phyloP scores from a whole-genome alignment of 2,329 filamentous ascomycete species.

The Trichoderma pleuroti region DNA sequence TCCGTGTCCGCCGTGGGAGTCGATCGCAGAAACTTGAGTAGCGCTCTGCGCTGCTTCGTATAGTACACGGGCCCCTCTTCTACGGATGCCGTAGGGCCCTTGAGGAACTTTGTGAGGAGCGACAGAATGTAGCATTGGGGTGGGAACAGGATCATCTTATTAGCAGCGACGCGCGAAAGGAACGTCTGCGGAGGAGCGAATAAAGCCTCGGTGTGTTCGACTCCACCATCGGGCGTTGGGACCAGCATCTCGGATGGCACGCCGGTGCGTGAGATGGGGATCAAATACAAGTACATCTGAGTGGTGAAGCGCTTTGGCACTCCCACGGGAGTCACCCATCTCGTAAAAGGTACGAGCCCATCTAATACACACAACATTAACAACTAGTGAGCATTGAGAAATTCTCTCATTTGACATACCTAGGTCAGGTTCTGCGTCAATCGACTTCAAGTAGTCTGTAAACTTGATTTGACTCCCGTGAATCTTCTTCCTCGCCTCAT shows the following conservation, averaged over 20 bases:
- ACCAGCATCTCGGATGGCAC: conserved; percentile 51
- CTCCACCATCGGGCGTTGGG: conserved; percentile 67
- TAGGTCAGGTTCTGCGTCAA: conserved; percentile 61
- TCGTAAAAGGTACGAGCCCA: conserved; percentile 74
- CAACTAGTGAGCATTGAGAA: neutral
- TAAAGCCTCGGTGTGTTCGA: conserved; percentile 66
- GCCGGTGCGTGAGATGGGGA: conserved; percentile 54
- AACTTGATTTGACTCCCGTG: conserved; percentile 67
- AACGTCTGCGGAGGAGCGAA: conserved; percentile 71
- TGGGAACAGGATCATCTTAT: conserved; percentile 80
- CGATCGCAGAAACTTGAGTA: conserved; percentile 52
- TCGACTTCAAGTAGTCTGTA: conserved; percentile 55
- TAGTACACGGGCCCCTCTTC: conserved; percentile 35
- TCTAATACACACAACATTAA: conserved; percentile 37
- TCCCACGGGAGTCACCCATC: conserved; percentile 81
- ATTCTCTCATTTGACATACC: conserved; percentile 43
- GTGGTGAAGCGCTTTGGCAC: conserved; percentile 80
- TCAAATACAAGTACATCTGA: conserved; percentile 94
- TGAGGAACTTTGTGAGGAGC: conserved; percentile 54
- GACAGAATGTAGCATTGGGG: conserved; percentile 77
- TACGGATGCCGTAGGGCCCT: conserved; percentile 29
- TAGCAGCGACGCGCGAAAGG: conserved; percentile 59
- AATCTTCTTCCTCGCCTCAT: conserved; percentile 63
- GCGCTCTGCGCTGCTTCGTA: conserved; percentile 46
- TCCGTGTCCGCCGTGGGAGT: conserved; percentile 42